These are phyloP conservation scores for Lactifluus piperatus DNA, from an alignment of 768 basidiomycete genomes.

Conservation along the genomic window DNA sequence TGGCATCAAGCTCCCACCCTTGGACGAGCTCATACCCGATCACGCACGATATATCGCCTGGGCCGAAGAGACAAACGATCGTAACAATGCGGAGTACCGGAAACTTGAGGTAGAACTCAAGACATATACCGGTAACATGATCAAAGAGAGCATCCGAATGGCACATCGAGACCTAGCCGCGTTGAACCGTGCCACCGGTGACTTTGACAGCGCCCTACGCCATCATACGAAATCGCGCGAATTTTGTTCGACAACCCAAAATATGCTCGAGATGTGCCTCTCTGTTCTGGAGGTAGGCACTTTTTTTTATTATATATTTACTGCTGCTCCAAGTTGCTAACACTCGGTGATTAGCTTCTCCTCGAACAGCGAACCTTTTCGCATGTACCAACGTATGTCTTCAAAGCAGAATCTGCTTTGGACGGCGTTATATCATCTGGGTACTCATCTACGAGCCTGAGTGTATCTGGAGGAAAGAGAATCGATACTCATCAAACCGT, in stretches of 20 bases:
- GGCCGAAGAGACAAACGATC: slow-evolving; percentile 58
- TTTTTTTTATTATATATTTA: not conserved
- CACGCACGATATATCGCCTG: slow-evolving; percentile 37
- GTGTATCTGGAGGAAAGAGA: slow-evolving; percentile 31
- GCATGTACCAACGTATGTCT: slow-evolving; percentile 85
- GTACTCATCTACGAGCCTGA: slow-evolving; percentile 14
- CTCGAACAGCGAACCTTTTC: slow-evolving; percentile 82
- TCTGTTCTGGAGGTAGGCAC: slow-evolving; percentile 63
- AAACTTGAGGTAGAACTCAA: slow-evolving; percentile 91
- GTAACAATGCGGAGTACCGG: slow-evolving; percentile 64
- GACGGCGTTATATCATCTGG: slow-evolving; percentile 43
- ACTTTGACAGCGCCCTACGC: slow-evolving; percentile 61
- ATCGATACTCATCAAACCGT: slow-evolving; percentile 48
- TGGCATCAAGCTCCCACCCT: slow-evolving; percentile 36
- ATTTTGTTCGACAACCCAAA: slow-evolving; percentile 83
- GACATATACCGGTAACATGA: slow-evolving; percentile 93
- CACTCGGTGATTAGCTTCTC: slow-evolving; percentile 46
- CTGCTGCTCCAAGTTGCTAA: not conserved
- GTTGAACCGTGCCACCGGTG: slow-evolving; percentile 66
- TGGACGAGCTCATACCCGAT: slow-evolving; percentile 45
- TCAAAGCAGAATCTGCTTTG: slow-evolving; percentile 90
- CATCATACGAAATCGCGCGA: slow-evolving; percentile 89
- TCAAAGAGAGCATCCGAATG: slow-evolving; percentile 98
- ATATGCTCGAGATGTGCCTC: slow-evolving; percentile 90
- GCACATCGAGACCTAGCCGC: slow-evolving; percentile 82